phyloP scores from a whole-genome alignment of 2,329 filamentous ascomycete genomes.

The Beauveria bassiana region DNA sequence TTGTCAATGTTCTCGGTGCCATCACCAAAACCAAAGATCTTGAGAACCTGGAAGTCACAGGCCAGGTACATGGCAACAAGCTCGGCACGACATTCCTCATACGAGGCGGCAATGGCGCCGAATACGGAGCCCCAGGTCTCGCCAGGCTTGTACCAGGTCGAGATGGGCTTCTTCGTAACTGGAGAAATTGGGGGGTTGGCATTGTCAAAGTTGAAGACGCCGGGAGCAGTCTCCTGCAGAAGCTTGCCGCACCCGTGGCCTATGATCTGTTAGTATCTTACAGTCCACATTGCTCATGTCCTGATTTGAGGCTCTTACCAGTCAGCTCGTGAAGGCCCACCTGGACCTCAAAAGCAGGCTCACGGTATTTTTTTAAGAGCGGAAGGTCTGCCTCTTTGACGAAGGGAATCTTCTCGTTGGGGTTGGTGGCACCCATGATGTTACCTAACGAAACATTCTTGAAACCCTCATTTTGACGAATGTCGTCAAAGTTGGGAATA shows the following conservation, averaged over 20 bases:
- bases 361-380: conserved; percentile 74
- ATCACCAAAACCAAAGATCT: conserved; percentile 87
- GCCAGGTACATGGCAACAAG: conserved; percentile 86
- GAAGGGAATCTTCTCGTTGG: conserved; percentile 88
- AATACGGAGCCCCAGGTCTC: conserved; percentile 95
- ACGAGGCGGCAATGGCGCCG: conserved; percentile 75
- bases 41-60: conserved; percentile 80
- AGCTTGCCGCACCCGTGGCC: conserved; percentile 92
- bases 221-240: conserved; percentile 77
- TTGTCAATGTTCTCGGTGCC: conserved; percentile 64
- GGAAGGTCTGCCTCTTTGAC: conserved; percentile 71
- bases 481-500: conserved; percentile 66
- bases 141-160: conserved; percentile 86
- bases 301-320: conserved; percentile 23
- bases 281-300: not conserved
- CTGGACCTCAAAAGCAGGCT: conserved; percentile 87
- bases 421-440: conserved; percentile 81
- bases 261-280: conserved; percentile 3
- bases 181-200: conserved; percentile 76
- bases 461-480: conserved; percentile 77
- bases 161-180: conserved; percentile 67
- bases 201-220: conserved; percentile 81
- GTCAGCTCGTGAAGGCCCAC: conserved; percentile 87
- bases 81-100: conserved; percentile 92
- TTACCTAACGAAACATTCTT: conserved; percentile 94